Percentiles rank a stretch among this genome's conserved stretches.
These are phyloP conservation scores for Colletotrichum musae DNA, from an alignment of 2,329 filamentous ascomycete species.

Conservation along the genomic window DNA sequence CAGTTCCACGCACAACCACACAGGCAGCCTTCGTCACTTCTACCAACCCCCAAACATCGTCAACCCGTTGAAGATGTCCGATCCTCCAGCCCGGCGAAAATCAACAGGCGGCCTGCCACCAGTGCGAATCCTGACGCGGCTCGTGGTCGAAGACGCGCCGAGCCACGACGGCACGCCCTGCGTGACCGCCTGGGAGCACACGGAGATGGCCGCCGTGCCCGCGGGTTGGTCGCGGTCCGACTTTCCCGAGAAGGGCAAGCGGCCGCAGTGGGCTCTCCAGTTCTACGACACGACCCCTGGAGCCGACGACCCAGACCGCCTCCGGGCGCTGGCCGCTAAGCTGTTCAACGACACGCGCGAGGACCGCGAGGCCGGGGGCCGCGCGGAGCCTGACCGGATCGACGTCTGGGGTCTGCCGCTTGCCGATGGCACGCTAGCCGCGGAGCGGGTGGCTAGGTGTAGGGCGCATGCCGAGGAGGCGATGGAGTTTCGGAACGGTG, in stretches of 20 bases:
- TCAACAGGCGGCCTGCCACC: conserved; percentile 13
- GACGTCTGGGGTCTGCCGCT: conserved; percentile 33
- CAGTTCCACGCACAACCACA: no score
- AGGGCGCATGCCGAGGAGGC: conserved; percentile 5
- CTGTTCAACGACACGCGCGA: conserved; percentile 11
- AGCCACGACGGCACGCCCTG: conserved; percentile 18
- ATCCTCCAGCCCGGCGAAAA: not conserved
- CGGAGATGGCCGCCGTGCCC: not conserved
- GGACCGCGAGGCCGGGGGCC: not conserved
- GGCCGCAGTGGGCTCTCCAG: conserved; percentile 22
- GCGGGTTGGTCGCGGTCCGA: conserved; percentile 3
- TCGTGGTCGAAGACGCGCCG: conserved; percentile 21
- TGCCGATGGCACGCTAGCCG: not conserved
- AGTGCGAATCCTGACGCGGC: not conserved
- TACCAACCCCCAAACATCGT: no score
- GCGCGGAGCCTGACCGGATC: conserved; percentile 4
- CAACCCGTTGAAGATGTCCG: not conserved
- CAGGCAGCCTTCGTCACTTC: no score
- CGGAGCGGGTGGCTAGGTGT: conserved; percentile 10
- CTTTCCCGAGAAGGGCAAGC: not conserved
- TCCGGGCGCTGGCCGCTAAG: not conserved
- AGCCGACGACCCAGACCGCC: conserved; percentile 10
- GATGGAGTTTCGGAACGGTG: conserved; percentile 2
- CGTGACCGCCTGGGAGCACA: conserved; percentile 26
- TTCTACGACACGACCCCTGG: conserved; percentile 29